Percentiles rank a stretch among this genome's conserved stretches.
phyloP scores from a whole-genome alignment of 225 moss, liverwort and hornwort species.

The Physcomitrellopsis africana region DNA sequence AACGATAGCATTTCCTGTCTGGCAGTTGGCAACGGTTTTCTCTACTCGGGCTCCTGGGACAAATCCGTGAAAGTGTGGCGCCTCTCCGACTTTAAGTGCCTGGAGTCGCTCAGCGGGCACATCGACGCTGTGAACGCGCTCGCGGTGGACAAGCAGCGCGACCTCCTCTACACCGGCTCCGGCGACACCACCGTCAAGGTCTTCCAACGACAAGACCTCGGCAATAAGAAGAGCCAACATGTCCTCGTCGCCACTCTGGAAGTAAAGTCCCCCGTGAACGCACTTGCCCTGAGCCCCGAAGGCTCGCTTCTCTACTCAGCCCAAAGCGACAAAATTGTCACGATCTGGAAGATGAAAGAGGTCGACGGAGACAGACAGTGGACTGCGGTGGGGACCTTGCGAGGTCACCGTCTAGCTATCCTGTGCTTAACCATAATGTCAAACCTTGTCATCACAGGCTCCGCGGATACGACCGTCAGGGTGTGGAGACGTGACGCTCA shows the following conservation, averaged over 20 bases:
- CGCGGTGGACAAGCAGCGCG: constrained; percentile 31
- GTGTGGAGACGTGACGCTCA: constrained; percentile 37
- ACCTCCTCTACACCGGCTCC: constrained; percentile 56
- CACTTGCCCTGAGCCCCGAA: constrained; percentile 47
- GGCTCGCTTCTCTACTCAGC: constrained; percentile 37
- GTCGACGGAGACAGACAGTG: constrained; percentile 17
- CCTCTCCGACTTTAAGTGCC: constrained; percentile 53
- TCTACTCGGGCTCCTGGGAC: constrained; percentile 72
- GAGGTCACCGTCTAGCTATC: constrained; percentile 44
- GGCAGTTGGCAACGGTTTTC: constrained; percentile 45
- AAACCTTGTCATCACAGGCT: constrained; percentile 35
- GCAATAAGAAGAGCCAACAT: constrained; percentile 12
- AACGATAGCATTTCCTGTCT: constrained; percentile 54
- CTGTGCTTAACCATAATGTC: constrained; percentile 29
- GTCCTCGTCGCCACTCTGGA: constrained; percentile 28
- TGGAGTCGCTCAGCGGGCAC: constrained; percentile 51
- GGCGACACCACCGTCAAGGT: constrained; percentile 56
- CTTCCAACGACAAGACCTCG: constrained; percentile 11
- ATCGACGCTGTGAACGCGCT: constrained; percentile 59
- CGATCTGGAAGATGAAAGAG: constrained; percentile 27
- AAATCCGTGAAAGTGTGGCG: constrained; percentile 63
- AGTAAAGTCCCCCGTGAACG: constrained; percentile 46
- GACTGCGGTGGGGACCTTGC: constrained; percentile 22
- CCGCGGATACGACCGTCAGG: constrained; percentile 45
- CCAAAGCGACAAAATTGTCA: constrained; percentile 35